A percentile compares a stretch with the other conserved stretches of the same genome.
Evolutionary conservation across 2,329 filamentous ascomycete species (phyloP).

Genomic region (Penicillium sp.): DNA sequence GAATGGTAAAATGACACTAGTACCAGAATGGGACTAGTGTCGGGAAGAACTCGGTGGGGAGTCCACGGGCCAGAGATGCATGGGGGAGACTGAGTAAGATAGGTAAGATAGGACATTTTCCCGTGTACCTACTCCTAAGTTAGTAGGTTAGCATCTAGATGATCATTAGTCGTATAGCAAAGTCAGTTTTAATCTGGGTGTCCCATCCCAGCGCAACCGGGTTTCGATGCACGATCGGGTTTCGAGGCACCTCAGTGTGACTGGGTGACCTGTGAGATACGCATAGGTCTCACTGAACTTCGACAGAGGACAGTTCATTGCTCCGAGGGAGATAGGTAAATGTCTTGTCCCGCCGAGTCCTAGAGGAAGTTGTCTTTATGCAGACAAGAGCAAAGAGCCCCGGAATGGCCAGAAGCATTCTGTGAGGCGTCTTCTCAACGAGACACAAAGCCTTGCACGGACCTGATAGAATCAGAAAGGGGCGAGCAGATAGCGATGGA

Average conservation of each 20-base stretch:
- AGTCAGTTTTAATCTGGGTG: neutral
- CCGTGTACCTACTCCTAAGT: neutral
- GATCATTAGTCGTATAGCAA: neutral
- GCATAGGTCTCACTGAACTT: slow-evolving; percentile 3
- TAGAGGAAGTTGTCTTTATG: neutral
- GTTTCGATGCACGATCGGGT: slow-evolving; percentile 7
- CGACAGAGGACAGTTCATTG: neutral
- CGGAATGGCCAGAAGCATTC: neutral
- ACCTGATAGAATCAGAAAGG: neutral
- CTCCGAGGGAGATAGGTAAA: neutral
- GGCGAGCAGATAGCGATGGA: neutral
- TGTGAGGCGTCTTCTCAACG: neutral
- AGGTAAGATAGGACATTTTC: neutral
- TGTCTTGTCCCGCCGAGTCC: neutral
- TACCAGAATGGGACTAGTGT: slow-evolving; percentile 4
- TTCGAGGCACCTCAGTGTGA: slow-evolving; percentile 3
- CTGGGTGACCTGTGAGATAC: slow-evolving; percentile 1
- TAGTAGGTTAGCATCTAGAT: slow-evolving; percentile 11
- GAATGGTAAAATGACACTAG: slow-evolving; percentile 4
- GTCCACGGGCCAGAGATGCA: slow-evolving; percentile 11
- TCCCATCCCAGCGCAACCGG: neutral
- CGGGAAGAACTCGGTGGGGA: slow-evolving; percentile 13
- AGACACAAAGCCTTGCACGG: neutral
- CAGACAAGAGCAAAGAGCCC: neutral
- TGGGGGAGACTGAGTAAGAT: slow-evolving; percentile 1